phyloP scores from a whole-genome alignment of 148 eudicot genomes.

The Fallopia convolvulus region DNA sequence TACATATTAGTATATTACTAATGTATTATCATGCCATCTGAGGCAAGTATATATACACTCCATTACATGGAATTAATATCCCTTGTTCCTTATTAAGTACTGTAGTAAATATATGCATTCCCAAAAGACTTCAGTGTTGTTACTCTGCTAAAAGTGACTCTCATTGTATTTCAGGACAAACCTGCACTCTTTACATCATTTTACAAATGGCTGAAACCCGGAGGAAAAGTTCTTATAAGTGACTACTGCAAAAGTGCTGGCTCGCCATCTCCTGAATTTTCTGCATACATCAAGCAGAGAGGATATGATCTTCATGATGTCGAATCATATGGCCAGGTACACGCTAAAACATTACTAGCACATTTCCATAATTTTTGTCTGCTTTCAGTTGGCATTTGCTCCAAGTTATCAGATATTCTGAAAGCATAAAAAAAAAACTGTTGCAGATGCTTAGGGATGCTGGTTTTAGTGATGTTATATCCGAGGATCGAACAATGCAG shows the following conservation, averaged over 20 bases:
- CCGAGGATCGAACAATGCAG: slow-evolving; percentile 95
- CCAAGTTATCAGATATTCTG: neutral
- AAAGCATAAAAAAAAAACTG: neutral
- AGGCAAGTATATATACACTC: neutral
- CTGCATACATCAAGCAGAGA: slow-evolving; percentile 78
- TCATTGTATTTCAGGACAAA: slow-evolving; percentile 55
- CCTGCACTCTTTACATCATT: slow-evolving; percentile 77
- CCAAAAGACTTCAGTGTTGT: neutral
- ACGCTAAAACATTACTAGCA: slow-evolving; percentile 4
- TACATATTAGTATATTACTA: neutral
- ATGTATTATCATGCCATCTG: neutral
- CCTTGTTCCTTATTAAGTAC: too few relatives aligned
- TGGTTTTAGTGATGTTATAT: slow-evolving; percentile 70
- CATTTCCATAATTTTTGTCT: neutral
- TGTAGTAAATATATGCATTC: neutral
- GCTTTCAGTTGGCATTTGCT: neutral
- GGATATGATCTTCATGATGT: slow-evolving; percentile 98
- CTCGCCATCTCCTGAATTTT: slow-evolving; percentile 62
- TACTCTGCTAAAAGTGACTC: neutral
- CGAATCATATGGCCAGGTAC: slow-evolving; percentile 80
- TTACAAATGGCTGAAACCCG: slow-evolving; percentile 94
- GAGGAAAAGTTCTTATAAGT: slow-evolving; percentile 80
- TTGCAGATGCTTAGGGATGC: slow-evolving; percentile 87
- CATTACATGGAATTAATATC: neutral
- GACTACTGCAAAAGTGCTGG: slow-evolving; percentile 79